These are phyloP conservation scores for Nicotiana rustica DNA, from an alignment of 305 asterid species.

Conservation along the genomic window DNA sequence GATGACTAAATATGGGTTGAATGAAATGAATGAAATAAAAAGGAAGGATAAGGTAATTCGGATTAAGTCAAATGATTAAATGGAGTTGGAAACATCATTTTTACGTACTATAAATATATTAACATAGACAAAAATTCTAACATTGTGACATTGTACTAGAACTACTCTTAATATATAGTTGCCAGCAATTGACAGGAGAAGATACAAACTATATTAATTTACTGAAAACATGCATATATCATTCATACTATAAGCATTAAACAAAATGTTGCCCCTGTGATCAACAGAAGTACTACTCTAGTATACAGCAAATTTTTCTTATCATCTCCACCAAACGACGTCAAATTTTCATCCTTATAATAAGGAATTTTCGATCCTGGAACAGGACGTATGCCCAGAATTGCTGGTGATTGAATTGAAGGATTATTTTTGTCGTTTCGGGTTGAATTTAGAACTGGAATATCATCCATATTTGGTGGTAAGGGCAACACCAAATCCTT, in stretches of 20 bases:
- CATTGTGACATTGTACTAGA: no score
- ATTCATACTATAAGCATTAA: neutral
- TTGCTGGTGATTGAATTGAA: neutral
- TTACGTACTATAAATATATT: no score
- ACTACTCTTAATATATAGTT: no score
- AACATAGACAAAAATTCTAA: no score
- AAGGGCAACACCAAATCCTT: constrained; percentile 20
- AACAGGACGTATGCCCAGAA: neutral
- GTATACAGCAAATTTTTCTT: neutral
- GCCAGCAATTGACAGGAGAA: no score
- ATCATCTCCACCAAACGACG: constrained; percentile 4
- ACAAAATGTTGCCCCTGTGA: neutral
- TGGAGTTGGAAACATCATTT: no score
- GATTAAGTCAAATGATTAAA: no score
- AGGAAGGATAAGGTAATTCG: no score
- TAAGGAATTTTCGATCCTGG: neutral
- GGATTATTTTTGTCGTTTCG: neutral
- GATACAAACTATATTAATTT: no score
- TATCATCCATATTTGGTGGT: constrained; percentile 30
- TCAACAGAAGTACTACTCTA: neutral
- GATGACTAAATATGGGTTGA: no score
- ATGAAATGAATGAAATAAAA: no score
- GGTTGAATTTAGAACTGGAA: constrained; percentile 6
- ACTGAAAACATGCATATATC: neutral
- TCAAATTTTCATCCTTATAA: neutral